Conservation (phyloP, 306 rosid genomes). For the Quillaja saponaria region DNA sequence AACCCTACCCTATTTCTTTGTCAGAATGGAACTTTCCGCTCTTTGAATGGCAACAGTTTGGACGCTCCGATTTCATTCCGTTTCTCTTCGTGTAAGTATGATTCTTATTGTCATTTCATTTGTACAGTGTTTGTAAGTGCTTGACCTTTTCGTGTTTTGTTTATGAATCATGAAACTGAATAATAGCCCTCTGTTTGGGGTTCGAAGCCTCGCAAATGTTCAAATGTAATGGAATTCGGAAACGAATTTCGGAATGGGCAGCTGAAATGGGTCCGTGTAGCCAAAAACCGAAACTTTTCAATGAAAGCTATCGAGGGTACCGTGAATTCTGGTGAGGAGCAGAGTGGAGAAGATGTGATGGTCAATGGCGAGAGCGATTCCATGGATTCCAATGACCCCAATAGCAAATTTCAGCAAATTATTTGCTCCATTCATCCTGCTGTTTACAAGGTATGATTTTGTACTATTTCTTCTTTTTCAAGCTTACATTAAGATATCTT, state of each 20-base stretch:
- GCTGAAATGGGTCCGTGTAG: constrained; percentile 18
- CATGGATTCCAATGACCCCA: constrained; percentile 25
- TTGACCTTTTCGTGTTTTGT: neutral
- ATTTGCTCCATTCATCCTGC: constrained; percentile 35
- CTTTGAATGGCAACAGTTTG: constrained; percentile 56
- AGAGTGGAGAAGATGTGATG: constrained; percentile 10
- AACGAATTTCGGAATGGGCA: constrained; percentile 6
- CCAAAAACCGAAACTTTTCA: constrained; percentile 10
- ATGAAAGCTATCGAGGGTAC: constrained; percentile 38
- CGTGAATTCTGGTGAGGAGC: constrained; percentile 20
- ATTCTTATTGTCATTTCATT: neutral
- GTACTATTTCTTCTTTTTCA: too few species aligned
- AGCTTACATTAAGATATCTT: too few species aligned
- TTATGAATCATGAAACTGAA: neutral
- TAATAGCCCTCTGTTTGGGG: constrained; percentile 38
- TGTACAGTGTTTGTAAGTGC: neutral
- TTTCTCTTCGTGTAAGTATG: constrained; percentile 45
- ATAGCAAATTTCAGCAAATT: constrained; percentile 36
- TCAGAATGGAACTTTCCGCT: neutral
- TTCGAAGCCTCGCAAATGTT: constrained; percentile 31
- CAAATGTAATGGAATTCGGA: constrained; percentile 22
- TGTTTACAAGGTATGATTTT: too few species aligned
- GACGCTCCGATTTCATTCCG: constrained; percentile 37
- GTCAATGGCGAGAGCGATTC: constrained; percentile 26
- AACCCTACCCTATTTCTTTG: too few species aligned